Evolutionary conservation across 2,329 filamentous ascomycete genomes (phyloP).

Genomic region (Didymella glomerata): DNA sequence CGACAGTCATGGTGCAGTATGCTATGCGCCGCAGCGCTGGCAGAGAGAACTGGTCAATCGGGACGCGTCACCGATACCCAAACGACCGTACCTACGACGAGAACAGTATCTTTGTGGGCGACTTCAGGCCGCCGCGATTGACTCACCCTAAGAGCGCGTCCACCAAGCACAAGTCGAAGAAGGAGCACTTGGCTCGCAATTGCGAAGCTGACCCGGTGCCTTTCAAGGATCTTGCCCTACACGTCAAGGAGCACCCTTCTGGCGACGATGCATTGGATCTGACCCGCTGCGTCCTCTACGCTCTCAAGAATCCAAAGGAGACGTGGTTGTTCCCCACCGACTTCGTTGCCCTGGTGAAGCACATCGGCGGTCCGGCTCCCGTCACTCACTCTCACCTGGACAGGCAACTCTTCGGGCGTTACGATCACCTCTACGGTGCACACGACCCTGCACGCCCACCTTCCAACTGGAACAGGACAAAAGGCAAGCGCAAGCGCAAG

Average conservation of each 20-base stretch:
- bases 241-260: conserved; percentile 34
- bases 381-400: conserved; percentile 31
- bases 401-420: conserved; percentile 29
- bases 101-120: conserved; percentile 26
- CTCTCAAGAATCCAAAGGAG: conserved; percentile 31
- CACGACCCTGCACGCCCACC: not conserved
- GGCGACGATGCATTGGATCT: conserved; percentile 42
- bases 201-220: conserved; percentile 20
- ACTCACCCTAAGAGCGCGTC: conserved; percentile 23
- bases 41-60: conserved; percentile 25
- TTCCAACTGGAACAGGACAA: conserved; percentile 7
- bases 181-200: conserved; percentile 13
- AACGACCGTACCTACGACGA: conserved; percentile 17
- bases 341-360: conserved; percentile 29
- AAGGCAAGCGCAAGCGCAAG: conserved; percentile 1
- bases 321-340: conserved; percentile 39
- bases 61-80: conserved; percentile 16
- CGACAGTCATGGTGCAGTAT: conserved; percentile 34
- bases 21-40: conserved; percentile 30
- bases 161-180: conserved; percentile 5
- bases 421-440: conserved; percentile 11
- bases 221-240: conserved; percentile 36
- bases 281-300: conserved; percentile 37
- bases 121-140: conserved; percentile 31
- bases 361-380: conserved; percentile 26